Evolutionary conservation across 106 monocot species (phyloP).

Genomic region (Amphibolis antarctica): DNA sequence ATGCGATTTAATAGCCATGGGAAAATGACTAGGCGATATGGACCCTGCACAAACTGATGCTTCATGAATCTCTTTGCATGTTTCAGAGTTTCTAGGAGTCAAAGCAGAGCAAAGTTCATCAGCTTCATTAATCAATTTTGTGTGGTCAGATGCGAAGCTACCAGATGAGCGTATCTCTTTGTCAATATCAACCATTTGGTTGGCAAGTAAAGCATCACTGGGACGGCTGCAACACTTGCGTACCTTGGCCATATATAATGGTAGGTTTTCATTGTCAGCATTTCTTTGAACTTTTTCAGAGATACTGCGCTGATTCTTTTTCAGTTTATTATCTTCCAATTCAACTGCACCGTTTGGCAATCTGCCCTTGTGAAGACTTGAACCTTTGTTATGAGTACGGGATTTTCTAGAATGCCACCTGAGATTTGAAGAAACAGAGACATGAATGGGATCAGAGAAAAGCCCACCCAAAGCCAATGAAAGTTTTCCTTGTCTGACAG

Average conservation of each 20-base stretch:
- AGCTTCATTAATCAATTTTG: neutral
- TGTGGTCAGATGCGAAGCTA: neutral
- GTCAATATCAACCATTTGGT: neutral
- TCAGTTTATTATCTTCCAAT: neutral
- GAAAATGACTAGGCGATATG: neutral
- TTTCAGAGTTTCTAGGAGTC: neutral
- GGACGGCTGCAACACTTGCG: too few relatives aligned
- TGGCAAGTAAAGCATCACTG: neutral
- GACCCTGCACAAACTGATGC: neutral
- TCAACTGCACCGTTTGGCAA: constrained; percentile 1
- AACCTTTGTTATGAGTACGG: constrained; percentile 44
- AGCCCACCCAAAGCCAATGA: constrained; percentile 36
- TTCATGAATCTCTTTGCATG: neutral
- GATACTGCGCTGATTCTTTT: neutral
- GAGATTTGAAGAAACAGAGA: constrained; percentile 31
- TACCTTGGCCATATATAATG: too few relatives aligned
- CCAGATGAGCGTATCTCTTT: neutral
- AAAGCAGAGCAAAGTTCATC: neutral
- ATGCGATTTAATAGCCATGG: neutral
- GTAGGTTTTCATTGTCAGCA: neutral
- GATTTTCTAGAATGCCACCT: constrained; percentile 64
- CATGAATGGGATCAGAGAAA: constrained; percentile 25
- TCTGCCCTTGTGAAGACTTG: constrained; percentile 17
- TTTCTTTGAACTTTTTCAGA: neutral
- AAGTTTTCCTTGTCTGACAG: constrained; percentile 37